These are phyloP conservation scores for Trichoderma sp. DNA, from an alignment of 2,329 filamentous ascomycete species.

Conservation along the genomic window DNA sequence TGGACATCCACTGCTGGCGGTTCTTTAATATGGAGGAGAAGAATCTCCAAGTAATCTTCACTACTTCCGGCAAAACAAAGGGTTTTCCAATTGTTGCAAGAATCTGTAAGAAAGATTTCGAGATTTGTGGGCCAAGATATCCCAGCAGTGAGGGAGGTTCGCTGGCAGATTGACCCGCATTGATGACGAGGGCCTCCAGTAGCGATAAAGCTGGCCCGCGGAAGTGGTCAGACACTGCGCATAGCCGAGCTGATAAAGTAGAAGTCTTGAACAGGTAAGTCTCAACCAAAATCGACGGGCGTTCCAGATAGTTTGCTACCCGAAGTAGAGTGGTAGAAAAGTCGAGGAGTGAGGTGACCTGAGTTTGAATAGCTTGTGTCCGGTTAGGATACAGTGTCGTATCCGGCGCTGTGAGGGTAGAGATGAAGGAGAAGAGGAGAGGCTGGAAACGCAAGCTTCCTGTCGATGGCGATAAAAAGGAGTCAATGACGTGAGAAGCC, in stretches of 20 bases:
- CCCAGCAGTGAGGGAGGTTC: conserved; percentile 94
- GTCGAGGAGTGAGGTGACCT: conserved; percentile 65
- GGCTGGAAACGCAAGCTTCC: conserved; percentile 77
- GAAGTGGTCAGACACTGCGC: conserved; percentile 69
- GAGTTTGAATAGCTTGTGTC: conserved; percentile 59
- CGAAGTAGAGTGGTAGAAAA: conserved; percentile 73
- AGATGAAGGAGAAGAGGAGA: conserved; percentile 69
- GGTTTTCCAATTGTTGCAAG: conserved; percentile 78
- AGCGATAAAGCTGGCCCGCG: conserved; percentile 68
- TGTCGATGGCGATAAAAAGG: conserved; percentile 72
- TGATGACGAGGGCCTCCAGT: conserved; percentile 73
- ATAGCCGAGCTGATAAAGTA: conserved; percentile 75
- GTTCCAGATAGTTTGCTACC: conserved; percentile 66
- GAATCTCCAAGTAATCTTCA: conserved; percentile 78
- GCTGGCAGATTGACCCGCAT: conserved; percentile 64
- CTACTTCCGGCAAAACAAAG: conserved; percentile 65
- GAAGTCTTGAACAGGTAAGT: conserved; percentile 80
- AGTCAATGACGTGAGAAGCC: conserved; percentile 74
- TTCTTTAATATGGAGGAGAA: conserved; percentile 85
- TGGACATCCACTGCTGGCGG: conserved; percentile 94
- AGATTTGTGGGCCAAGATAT: conserved; percentile 79
- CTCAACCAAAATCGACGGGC: conserved; percentile 69
- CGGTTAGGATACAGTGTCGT: conserved; percentile 65
- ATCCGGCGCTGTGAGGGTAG: conserved; percentile 51
- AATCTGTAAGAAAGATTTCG: conserved; percentile 80